Percentiles rank a stretch among this genome's conserved stretches.
These are phyloP conservation scores for Suillus paluster DNA, from an alignment of 768 basidiomycete genomes.

Conservation along the genomic window DNA sequence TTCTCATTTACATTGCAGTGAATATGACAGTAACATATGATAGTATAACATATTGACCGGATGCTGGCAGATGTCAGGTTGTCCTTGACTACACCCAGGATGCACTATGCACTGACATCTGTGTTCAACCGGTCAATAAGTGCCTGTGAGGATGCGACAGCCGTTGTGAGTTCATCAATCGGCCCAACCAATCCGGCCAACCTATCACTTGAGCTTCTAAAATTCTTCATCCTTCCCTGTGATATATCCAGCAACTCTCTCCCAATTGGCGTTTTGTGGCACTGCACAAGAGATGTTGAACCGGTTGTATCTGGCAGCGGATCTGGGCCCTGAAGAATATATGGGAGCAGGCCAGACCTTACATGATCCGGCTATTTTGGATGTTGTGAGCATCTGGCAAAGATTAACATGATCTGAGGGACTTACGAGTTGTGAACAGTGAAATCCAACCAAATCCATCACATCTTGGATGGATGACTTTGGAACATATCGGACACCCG, in stretches of 20 bases:
- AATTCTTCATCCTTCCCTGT: neutral
- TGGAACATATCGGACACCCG: neutral
- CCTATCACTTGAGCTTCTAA: neutral
- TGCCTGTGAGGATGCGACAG: neutral
- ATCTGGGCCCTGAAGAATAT: neutral
- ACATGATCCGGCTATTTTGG: neutral
- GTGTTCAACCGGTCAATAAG: neutral
- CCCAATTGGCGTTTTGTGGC: neutral
- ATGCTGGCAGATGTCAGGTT: neutral
- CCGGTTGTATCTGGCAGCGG: neutral
- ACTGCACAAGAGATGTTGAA: neutral
- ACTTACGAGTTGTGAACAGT: neutral
- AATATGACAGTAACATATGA: neutral
- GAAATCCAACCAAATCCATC: neutral
- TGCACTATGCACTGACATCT: neutral
- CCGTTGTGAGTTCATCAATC: neutral
- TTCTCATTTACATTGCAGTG: neutral
- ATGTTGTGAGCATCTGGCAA: neutral
- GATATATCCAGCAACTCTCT: neutral
- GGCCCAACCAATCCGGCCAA: neutral
- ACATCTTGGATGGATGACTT: constrained; percentile 3
- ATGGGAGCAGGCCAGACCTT: neutral
- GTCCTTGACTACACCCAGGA: neutral
- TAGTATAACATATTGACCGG: neutral
- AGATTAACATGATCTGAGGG: neutral